Conservation (phyloP, 2,329 filamentous ascomycete genomes). For the Exophiala lecanii-corni region DNA sequence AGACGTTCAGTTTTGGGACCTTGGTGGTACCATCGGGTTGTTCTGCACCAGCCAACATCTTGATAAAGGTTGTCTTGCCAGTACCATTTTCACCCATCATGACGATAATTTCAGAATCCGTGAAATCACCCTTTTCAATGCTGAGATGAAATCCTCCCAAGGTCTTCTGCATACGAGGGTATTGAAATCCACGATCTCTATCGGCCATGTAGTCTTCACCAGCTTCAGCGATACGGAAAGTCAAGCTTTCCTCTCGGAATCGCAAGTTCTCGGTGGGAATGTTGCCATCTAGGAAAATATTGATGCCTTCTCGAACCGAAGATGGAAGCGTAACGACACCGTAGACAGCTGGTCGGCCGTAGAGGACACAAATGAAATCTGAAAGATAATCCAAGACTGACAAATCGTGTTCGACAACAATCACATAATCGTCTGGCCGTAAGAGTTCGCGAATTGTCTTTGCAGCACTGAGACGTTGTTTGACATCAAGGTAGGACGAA, state of each 20-base stretch:
- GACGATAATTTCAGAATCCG: constrained; percentile 96
- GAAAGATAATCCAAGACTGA: constrained; percentile 98
- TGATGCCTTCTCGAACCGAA: constrained; percentile 97
- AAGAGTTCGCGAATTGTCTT: constrained; percentile 88
- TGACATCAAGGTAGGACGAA: constrained; percentile 97
- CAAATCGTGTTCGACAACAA: constrained; percentile 98
- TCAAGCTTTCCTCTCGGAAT: constrained; percentile 94
- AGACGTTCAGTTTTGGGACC: constrained; percentile 92
- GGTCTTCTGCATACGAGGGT: constrained; percentile 89
- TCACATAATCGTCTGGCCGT: constrained; percentile 87
- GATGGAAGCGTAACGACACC: constrained; percentile 95
- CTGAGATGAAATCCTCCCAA: constrained; percentile 80
- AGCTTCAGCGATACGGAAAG: constrained; percentile 88
- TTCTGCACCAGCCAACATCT: constrained; percentile 84
- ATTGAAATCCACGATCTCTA: constrained; percentile 77
- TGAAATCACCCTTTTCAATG: constrained; percentile 81
- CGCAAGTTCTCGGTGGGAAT: constrained; percentile 97
- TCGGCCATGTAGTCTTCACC: constrained; percentile 84
- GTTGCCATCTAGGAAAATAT: constrained; percentile 97
- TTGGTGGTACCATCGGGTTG: constrained; percentile 78
- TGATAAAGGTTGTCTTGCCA: constrained; percentile 98
- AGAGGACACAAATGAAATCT: constrained; percentile 96
- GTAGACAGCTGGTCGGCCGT: constrained; percentile 91
- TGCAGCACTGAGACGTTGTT: constrained; percentile 91
- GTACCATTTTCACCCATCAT: constrained; percentile 99